Percentiles rank a stretch among this genome's conserved stretches.
Evolutionary conservation across 805 yeast species (phyloP).

Genomic region (Ascoidea tarda): DNA sequence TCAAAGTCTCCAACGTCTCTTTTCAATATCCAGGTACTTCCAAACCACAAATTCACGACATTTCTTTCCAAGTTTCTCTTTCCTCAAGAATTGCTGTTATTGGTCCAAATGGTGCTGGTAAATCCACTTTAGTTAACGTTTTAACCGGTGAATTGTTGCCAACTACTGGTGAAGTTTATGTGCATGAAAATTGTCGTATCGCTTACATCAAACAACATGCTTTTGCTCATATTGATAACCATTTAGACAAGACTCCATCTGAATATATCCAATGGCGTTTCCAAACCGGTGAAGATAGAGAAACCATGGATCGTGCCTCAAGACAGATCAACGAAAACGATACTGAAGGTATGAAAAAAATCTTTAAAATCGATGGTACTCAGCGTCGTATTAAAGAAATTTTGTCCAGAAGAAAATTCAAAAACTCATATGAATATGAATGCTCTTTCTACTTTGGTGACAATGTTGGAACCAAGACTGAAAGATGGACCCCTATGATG

Average conservation of each 20-base stretch:
- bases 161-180: conserved; percentile 97
- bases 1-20: conserved; percentile 91
- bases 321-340: conserved; percentile 95
- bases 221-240: conserved; percentile 97
- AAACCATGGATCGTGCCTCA: conserved; percentile 99
- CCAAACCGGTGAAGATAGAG: conserved; percentile 99
- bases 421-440: conserved; percentile 99
- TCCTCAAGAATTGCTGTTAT: conserved; percentile 99
- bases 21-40: conserved; percentile 99
- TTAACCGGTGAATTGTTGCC: conserved; percentile 99
- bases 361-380: conserved; percentile 97
- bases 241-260: conserved; percentile 98
- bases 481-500: conserved; percentile 99
- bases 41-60: conserved; percentile 85
- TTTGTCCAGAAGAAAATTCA: conserved; percentile 97
- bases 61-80: conserved; percentile 97
- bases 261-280: conserved; percentile 99
- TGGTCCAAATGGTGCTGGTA: conserved; percentile 99
- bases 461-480: conserved; percentile 96
- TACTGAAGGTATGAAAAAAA: conserved; percentile 98
- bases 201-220: conserved; percentile 99
- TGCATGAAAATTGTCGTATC: conserved; percentile 99
- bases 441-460: conserved; percentile 96
- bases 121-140: conserved; percentile 96
- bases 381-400: conserved; percentile 95